phyloP scores from a whole-genome alignment of 768 basidiomycete species.

The Boletus tomentosulus region DNA sequence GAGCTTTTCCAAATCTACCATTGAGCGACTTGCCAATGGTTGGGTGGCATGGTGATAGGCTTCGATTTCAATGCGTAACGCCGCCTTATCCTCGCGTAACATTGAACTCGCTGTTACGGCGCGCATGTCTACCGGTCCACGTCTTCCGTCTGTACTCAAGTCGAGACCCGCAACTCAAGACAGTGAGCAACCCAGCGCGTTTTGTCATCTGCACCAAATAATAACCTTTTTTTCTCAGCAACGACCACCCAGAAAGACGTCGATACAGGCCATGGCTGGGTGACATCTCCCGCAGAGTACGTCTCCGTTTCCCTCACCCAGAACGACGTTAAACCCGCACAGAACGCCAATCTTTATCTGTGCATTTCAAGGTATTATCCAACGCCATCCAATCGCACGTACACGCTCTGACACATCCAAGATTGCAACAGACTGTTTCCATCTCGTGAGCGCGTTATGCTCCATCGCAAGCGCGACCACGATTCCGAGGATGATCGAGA shows the following conservation, averaged over 20 bases:
- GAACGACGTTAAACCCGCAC: slow-evolving; percentile 5
- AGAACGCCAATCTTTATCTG: slow-evolving; percentile 86
- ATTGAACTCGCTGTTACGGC: too few relatives aligned
- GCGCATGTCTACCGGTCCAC: slow-evolving; percentile 21
- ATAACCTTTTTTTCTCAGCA: slow-evolving; percentile 30
- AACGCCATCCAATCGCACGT: not conserved
- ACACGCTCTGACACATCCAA: slow-evolving; percentile 20
- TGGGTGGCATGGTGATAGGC: too few relatives aligned
- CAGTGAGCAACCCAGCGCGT: slow-evolving; percentile 13
- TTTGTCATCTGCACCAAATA: not conserved
- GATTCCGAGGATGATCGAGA: slow-evolving; percentile 46
- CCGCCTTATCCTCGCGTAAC: too few relatives aligned
- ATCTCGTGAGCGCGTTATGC: slow-evolving; percentile 60
- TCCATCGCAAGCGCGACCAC: slow-evolving; percentile 74
- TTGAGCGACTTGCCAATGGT: too few relatives aligned
- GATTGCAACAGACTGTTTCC: slow-evolving; percentile 74
- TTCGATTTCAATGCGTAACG: too few relatives aligned
- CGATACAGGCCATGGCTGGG: slow-evolving; percentile 48
- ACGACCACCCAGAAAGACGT: slow-evolving; percentile 54
- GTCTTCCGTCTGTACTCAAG: slow-evolving; percentile 32
- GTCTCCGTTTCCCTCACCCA: slow-evolving; percentile 22
- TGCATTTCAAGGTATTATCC: slow-evolving; percentile 47
- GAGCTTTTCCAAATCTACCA: too few relatives aligned
- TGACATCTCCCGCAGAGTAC: slow-evolving; percentile 64
- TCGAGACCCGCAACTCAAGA: slow-evolving; percentile 32